These are phyloP conservation scores for Fusarium goolgardi DNA, from an alignment of 2,329 filamentous ascomycete genomes.

Conservation along the genomic window DNA sequence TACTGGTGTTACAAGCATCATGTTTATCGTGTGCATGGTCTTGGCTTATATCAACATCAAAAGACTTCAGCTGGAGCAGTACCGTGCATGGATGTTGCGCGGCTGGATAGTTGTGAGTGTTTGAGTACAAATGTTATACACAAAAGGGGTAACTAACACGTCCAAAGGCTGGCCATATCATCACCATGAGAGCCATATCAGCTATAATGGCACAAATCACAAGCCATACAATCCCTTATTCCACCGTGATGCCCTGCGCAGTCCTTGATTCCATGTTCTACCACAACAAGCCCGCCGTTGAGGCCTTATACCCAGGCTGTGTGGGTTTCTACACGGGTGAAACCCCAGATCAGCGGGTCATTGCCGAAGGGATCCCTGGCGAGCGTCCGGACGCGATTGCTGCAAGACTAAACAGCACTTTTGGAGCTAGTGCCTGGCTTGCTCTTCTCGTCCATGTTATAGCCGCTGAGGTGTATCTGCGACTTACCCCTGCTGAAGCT, in stretches of 20 bases:
- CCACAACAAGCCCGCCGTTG: slow-evolving; percentile 44
- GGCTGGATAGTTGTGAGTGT: slow-evolving; percentile 60
- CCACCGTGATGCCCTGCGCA: slow-evolving; percentile 56
- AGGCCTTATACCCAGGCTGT: slow-evolving; percentile 59
- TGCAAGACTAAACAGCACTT: slow-evolving; percentile 59
- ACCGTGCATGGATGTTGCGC: slow-evolving; percentile 72
- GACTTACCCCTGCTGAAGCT: slow-evolving; percentile 64
- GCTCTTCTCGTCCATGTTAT: slow-evolving; percentile 63
- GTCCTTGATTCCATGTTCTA: slow-evolving; percentile 59
- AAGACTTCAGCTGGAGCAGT: slow-evolving; percentile 70
- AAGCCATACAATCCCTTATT: slow-evolving; percentile 46
- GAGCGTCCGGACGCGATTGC: slow-evolving; percentile 50
- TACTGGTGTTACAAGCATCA: slow-evolving; percentile 57
- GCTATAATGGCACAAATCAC: slow-evolving; percentile 56
- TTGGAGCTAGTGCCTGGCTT: slow-evolving; percentile 66
- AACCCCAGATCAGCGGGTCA: slow-evolving; percentile 16
- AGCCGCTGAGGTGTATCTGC: slow-evolving; percentile 61
- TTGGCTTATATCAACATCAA: slow-evolving; percentile 69
- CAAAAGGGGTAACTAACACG: background rate
- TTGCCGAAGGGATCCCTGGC: slow-evolving; percentile 50
- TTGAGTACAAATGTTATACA: fast-evolving
- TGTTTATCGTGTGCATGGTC: slow-evolving; percentile 57
- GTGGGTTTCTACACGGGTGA: slow-evolving; percentile 50
- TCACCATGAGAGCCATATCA: slow-evolving; percentile 64
- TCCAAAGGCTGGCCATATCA: slow-evolving; percentile 58